phyloP scores from a whole-genome alignment of 2,329 filamentous ascomycete genomes.

The Pseudogymnoascus sp. region DNA sequence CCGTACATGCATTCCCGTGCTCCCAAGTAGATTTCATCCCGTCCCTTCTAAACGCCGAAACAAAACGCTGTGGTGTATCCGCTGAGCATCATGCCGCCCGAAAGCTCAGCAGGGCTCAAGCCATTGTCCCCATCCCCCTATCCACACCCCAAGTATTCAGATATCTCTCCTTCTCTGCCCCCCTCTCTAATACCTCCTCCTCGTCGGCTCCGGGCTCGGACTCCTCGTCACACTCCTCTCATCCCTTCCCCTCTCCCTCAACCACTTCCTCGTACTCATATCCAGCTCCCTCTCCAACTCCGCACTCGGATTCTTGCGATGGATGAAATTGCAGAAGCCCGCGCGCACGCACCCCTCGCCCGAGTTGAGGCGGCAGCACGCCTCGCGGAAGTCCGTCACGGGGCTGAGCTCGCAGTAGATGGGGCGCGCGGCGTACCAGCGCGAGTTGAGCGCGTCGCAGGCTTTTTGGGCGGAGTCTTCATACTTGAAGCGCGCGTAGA shows the following conservation, averaged over 20 bases:
- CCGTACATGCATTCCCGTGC: slow-evolving; percentile 1
- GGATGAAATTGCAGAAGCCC: slow-evolving; percentile 99
- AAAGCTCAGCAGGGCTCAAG: slow-evolving; percentile 7
- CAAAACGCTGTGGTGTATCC: slow-evolving; percentile 3
- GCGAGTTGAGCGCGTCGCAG: slow-evolving; percentile 85
- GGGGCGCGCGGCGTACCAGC: slow-evolving; percentile 94
- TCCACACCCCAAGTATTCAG: too few species aligned
- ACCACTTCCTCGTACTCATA: slow-evolving; percentile 91
- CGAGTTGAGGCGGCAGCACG: slow-evolving; percentile 87
- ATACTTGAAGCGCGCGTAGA: slow-evolving; percentile 99
- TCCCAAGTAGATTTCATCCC: slow-evolving; percentile 1
- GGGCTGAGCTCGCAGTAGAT: slow-evolving; percentile 98
- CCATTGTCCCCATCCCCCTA: not conserved
- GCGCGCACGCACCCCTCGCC: slow-evolving; percentile 93
- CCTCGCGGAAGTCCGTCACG: slow-evolving; percentile 96
- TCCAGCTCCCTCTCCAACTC: slow-evolving; percentile 85
- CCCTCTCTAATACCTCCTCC: slow-evolving; percentile 53
- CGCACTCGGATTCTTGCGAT: slow-evolving; percentile 85
- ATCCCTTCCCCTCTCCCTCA: slow-evolving; percentile 76
- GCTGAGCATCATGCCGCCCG: not conserved
- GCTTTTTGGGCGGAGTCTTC: slow-evolving; percentile 91
- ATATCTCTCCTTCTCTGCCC: not conserved
- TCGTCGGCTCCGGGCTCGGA: slow-evolving; percentile 76
- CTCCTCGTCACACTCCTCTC: slow-evolving; percentile 73
- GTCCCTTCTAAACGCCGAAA: slow-evolving; percentile 3